phyloP scores from a whole-genome alignment of 768 basidiomycete genomes.

The Favolaschia claudopus region DNA sequence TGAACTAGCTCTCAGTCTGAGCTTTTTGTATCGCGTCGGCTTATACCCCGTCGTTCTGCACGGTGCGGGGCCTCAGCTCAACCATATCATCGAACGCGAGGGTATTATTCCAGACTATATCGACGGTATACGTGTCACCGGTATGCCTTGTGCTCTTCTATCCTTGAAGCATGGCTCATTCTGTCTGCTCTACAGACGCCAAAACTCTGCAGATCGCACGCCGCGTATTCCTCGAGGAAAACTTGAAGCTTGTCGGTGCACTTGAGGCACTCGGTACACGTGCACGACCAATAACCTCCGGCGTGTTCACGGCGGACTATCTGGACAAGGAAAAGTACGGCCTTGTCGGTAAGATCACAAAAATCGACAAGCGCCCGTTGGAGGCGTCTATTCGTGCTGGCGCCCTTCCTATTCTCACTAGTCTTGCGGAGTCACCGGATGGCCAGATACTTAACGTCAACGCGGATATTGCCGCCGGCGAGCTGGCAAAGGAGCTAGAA shows the following conservation, averaged over 20 bases:
- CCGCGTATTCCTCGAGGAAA: constrained; percentile 96
- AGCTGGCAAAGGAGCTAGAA: constrained; percentile 96
- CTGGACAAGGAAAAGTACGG: constrained; percentile 95
- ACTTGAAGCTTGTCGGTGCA: constrained; percentile 91
- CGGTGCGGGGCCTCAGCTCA: constrained; percentile 95
- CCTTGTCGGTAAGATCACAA: constrained; percentile 94
- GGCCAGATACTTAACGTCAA: constrained; percentile 99
- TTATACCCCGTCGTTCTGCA: constrained; percentile 98
- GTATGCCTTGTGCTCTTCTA: constrained; percentile 48
- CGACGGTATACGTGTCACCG: constrained; percentile 96
- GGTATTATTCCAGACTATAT: constrained; percentile 97
- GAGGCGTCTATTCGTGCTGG: constrained; percentile 97
- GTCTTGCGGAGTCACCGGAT: constrained; percentile 91
- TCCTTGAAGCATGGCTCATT: not conserved
- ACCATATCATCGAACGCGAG: constrained; percentile 90
- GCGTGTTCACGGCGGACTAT: constrained; percentile 97
- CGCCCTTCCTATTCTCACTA: constrained; percentile 94
- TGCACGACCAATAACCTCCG: constrained; percentile 96
- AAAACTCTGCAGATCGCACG: constrained; percentile 96
- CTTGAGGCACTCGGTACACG: constrained; percentile 95
- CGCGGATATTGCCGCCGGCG: constrained; percentile 97
- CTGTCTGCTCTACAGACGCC: constrained; percentile 63
- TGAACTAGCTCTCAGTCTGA: constrained; percentile 92
- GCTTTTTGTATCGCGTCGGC: constrained; percentile 96
- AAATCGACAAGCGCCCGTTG: constrained; percentile 94